Percentiles rank a stretch among this genome's conserved stretches.
phyloP scores from a whole-genome alignment of 2,329 filamentous ascomycete genomes.

The Venturia effusa region DNA sequence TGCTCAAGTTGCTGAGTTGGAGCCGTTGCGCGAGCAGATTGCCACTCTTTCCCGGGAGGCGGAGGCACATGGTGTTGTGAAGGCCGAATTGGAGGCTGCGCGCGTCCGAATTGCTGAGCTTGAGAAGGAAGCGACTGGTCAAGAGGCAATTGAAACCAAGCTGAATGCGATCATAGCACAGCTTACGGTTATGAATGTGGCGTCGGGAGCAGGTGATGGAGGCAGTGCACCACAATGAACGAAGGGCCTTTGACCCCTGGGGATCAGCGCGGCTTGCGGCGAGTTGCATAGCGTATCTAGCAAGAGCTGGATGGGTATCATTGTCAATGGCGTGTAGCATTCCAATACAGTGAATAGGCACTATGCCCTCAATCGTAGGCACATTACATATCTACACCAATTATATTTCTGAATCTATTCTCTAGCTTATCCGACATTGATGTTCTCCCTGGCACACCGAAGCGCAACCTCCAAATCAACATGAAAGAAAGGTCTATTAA shows the following conservation, averaged over 20 bases:
- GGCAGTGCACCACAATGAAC: too few species aligned
- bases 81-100: not conserved
- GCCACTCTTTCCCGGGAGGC: not conserved
- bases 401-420: too few species aligned
- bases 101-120: not conserved
- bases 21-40: not conserved
- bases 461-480: slow-evolving; percentile 1
- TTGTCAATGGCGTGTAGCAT: too few species aligned
- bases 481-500: not conserved
- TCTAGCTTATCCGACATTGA: not conserved
- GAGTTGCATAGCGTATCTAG: too few species aligned
- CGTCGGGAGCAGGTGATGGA: not conserved
- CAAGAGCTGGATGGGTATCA: too few species aligned
- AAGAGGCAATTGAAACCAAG: not conserved
- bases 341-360: too few species aligned
- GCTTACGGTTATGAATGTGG: not conserved
- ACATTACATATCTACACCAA: too few species aligned
- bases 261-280: too few species aligned
- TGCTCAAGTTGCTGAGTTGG: not conserved
- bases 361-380: too few species aligned
- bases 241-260: too few species aligned
- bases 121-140: not conserved
- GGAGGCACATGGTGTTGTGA: not conserved
- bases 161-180: not conserved
- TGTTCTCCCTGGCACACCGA: not conserved